Evolutionary conservation across 495 filamentous ascomycete genomes (phyloP).

Genomic region (Letharia columbiana): DNA sequence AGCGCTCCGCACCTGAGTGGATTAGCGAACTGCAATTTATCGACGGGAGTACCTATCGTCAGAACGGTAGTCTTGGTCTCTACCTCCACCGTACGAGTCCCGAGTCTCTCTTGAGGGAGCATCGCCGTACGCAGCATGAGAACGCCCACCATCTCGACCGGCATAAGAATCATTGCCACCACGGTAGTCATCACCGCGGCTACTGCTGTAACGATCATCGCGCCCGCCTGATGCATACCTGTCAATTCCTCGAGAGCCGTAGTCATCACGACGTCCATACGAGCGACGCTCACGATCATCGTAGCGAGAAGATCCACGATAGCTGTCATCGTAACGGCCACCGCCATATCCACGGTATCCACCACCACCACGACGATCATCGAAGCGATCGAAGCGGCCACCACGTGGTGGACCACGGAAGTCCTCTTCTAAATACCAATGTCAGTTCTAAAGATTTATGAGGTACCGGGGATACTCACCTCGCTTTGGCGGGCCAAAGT

Average conservation of each 20-base stretch:
- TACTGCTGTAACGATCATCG: constrained; percentile 52
- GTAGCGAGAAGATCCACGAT: constrained; percentile 37
- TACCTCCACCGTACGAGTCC: constrained; percentile 29
- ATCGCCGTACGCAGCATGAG: constrained; percentile 36
- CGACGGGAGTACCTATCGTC: constrained; percentile 30
- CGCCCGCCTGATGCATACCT: constrained; percentile 54
- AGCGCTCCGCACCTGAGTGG: constrained; percentile 28
- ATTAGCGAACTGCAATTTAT: constrained; percentile 27
- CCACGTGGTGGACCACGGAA: constrained; percentile 47
- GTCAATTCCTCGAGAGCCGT: constrained; percentile 57
- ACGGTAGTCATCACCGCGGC: constrained; percentile 43
- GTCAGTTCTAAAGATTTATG: constrained; percentile 1
- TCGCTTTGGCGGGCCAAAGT: constrained; percentile 97
- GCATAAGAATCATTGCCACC: constrained; percentile 37
- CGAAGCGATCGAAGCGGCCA: constrained; percentile 49
- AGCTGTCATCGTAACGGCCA: constrained; percentile 32
- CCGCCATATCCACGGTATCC: constrained; percentile 44
- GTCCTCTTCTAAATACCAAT: constrained; percentile 41
- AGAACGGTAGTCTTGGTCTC: constrained; percentile 26
- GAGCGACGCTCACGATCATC: constrained; percentile 46
- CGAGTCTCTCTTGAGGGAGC: constrained; percentile 23
- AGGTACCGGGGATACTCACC: constrained; percentile 48
- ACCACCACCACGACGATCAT: constrained; percentile 49
- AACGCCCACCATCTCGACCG: constrained; percentile 39
- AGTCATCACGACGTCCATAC: constrained; percentile 52